Evolutionary conservation across 371 early-diverging fungal species (phyloP).

Genomic region (Gilbertella persicaria): DNA sequence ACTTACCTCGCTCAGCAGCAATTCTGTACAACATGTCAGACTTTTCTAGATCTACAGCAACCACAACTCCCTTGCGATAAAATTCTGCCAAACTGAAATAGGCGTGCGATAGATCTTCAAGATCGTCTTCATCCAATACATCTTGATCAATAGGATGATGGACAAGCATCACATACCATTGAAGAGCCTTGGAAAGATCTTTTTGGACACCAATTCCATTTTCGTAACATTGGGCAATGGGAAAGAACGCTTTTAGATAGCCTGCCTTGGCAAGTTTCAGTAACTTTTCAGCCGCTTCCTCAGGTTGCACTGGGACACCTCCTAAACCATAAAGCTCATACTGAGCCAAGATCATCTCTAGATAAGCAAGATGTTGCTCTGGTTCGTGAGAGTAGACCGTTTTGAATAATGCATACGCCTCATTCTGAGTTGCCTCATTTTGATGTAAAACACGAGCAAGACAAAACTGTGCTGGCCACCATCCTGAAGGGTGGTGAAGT

Average conservation of each 20-base stretch:
- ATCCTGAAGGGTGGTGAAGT: constrained; percentile 17
- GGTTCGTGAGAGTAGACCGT: constrained; percentile 19
- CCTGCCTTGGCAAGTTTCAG: constrained; percentile 27
- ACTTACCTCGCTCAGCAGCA: constrained; percentile 25
- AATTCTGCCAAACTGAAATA: constrained; percentile 34
- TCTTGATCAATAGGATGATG: constrained; percentile 21
- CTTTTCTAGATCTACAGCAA: constrained; percentile 18
- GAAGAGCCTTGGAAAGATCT: constrained; percentile 66
- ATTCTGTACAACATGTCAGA: constrained; percentile 21
- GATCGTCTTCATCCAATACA: constrained; percentile 40
- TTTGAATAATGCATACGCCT: constrained; percentile 26
- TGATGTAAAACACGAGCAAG: constrained; percentile 40
- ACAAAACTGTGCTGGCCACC: constrained; percentile 44
- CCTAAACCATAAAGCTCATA: constrained; percentile 42
- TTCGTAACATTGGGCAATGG: constrained; percentile 74
- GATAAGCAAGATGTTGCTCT: constrained; percentile 14
- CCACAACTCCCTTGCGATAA: constrained; percentile 29
- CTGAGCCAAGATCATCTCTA: constrained; percentile 30
- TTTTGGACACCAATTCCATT: constrained; percentile 76
- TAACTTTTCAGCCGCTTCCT: constrained; percentile 23
- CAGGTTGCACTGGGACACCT: constrained; percentile 18
- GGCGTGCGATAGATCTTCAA: constrained; percentile 24
- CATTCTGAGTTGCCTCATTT: constrained; percentile 13
- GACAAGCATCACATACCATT: constrained; percentile 74
- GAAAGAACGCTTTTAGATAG: constrained; percentile 33